Evolutionary conservation across 1,284 basidiomycete species (phyloP).

Genomic region (Amylostereum areolatum): DNA sequence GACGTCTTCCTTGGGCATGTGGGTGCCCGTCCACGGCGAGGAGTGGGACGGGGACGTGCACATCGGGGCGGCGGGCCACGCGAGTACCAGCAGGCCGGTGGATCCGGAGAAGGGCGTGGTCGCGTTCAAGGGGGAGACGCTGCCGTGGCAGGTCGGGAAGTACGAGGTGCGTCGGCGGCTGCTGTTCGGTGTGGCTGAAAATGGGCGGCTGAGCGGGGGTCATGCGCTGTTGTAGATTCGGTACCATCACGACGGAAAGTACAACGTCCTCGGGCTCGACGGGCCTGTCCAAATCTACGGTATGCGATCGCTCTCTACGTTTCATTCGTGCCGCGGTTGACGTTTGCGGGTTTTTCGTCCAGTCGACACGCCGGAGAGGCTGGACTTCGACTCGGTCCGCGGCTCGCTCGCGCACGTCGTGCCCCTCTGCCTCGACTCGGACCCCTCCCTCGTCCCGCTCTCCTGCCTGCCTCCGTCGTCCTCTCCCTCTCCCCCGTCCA

Average conservation of each 20-base stretch:
- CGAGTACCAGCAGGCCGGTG: constrained; percentile 18
- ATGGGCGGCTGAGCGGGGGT: too few relatives aligned
- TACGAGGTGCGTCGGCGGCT: constrained; percentile 84
- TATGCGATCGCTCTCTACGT: constrained; percentile 37
- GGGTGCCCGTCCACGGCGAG: constrained; percentile 87
- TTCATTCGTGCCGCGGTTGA: too few relatives aligned
- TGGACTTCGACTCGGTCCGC: constrained; percentile 63
- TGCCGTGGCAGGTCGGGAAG: constrained; percentile 83
- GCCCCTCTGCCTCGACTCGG: constrained; percentile 80
- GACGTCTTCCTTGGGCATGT: constrained; percentile 85
- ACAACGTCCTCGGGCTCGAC: constrained; percentile 88
- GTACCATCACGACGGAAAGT: constrained; percentile 91
- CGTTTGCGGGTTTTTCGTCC: constrained; percentile 11
- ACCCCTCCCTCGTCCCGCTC: constrained; percentile 75
- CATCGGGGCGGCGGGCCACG: constrained; percentile 36
- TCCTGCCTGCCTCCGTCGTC: constrained; percentile 69
- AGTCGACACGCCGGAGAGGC: constrained; percentile 64
- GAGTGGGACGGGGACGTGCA: constrained; percentile 91
- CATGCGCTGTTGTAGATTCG: constrained; percentile 50
- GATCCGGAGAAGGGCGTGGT: constrained; percentile 62
- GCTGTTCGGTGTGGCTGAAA: too few relatives aligned
- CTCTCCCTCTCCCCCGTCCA: constrained; percentile 62
- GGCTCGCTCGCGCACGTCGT: constrained; percentile 71
- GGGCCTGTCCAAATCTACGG: constrained; percentile 86
- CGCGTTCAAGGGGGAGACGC: constrained; percentile 68